These are phyloP conservation scores for Phylloporus scabripes DNA, from an alignment of 768 basidiomycete genomes.

Conservation along the genomic window DNA sequence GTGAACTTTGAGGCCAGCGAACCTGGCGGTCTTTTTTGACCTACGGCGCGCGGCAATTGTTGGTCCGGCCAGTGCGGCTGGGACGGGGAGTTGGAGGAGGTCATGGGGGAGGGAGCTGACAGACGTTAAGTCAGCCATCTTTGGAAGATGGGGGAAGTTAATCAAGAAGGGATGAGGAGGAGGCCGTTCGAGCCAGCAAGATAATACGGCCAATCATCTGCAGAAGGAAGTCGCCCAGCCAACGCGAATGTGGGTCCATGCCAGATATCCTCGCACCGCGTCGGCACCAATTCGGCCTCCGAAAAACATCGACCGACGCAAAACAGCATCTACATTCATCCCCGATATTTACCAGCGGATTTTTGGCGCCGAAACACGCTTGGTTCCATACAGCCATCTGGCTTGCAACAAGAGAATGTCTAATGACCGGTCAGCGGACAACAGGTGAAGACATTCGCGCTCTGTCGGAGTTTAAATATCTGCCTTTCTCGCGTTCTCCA, in stretches of 20 bases:
- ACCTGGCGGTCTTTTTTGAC: constrained; percentile 35
- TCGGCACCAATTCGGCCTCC: constrained; percentile 14
- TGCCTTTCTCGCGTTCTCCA: constrained; percentile 28
- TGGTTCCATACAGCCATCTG: background rate
- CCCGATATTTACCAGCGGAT: background rate
- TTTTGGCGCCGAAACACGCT: too few species aligned
- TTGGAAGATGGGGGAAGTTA: constrained; percentile 1
- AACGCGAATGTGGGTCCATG: constrained; percentile 5
- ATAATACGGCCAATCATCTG: constrained; percentile 1
- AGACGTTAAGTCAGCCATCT: constrained; percentile 5
- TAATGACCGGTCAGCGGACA: background rate
- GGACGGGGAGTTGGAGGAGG: constrained; percentile 35
- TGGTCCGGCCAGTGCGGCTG: constrained; percentile 33
- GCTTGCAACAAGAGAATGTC: background rate
- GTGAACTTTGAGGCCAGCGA: constrained; percentile 35
- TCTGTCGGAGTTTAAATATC: constrained; percentile 34
- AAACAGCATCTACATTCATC: background rate
- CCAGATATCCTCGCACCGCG: background rate
- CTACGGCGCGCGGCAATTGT: constrained; percentile 22
- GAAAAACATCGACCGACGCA: background rate
- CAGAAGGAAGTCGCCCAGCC: constrained; percentile 10
- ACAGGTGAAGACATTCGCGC: constrained; percentile 27
- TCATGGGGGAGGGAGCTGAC: constrained; percentile 10
- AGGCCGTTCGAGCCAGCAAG: constrained; percentile 3
- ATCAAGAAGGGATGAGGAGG: background rate